Percentiles rank a stretch among this genome's conserved stretches.
phyloP scores from a whole-genome alignment of 768 basidiomycete species.

The Mycena belliarum region DNA sequence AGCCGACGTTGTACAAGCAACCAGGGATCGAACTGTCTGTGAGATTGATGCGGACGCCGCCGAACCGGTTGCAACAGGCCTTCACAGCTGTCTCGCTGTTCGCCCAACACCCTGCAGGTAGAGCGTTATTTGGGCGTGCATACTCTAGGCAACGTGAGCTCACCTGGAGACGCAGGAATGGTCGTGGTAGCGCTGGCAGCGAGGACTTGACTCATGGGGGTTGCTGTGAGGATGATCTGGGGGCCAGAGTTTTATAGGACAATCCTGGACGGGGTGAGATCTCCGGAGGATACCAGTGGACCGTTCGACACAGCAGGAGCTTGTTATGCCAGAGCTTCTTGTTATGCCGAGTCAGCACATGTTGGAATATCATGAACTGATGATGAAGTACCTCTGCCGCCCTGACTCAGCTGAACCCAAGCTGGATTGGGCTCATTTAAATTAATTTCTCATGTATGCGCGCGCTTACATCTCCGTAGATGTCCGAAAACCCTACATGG shows the following conservation, averaged over 20 bases:
- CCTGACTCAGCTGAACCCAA: no score
- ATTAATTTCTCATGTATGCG: no score
- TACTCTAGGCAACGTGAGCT: background rate
- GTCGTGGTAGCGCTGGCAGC: background rate
- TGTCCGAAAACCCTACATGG: no score
- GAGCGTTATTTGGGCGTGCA: background rate
- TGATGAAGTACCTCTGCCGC: no score
- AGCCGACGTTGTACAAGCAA: conserved; percentile 14
- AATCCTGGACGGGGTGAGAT: background rate
- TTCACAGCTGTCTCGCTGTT: conserved; percentile 13
- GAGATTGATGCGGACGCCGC: background rate
- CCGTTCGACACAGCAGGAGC: no score
- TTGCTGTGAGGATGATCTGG: no score
- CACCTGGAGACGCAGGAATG: conserved; percentile 6
- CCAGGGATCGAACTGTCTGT: background rate
- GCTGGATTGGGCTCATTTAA: no score
- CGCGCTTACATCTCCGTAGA: no score
- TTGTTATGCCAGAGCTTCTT: no score
- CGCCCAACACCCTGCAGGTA: conserved; percentile 13
- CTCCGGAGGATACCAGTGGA: no score
- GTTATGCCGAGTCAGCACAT: no score
- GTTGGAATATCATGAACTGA: no score
- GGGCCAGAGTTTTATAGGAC: background rate
- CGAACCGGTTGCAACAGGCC: conserved; percentile 5
- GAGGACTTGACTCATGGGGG: background rate